phyloP scores from a whole-genome alignment of 768 basidiomycete species.

The Cystofilobasidium macerans region DNA sequence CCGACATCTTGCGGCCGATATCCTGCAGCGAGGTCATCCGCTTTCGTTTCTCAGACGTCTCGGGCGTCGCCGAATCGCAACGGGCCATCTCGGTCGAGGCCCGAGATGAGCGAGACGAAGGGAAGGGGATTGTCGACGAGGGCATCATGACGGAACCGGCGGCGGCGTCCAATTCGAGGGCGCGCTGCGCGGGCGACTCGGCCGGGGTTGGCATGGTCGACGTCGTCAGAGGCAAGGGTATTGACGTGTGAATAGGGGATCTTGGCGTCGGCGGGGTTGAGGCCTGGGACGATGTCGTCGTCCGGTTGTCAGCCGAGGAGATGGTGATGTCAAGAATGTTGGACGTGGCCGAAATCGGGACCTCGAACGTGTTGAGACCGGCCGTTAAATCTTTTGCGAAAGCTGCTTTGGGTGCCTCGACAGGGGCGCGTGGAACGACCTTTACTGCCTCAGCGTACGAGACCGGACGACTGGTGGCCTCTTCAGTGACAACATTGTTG shows the following conservation, averaged over 20 bases:
- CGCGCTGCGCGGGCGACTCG: not conserved
- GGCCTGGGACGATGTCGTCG: not conserved
- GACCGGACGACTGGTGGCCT: no score
- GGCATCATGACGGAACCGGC: not conserved
- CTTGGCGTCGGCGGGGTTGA: not conserved
- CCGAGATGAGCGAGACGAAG: not conserved
- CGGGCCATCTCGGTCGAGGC: not conserved
- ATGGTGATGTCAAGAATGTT: not conserved
- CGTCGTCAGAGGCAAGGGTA: not conserved
- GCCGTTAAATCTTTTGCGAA: not conserved
- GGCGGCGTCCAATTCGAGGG: not conserved
- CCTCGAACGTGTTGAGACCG: not conserved
- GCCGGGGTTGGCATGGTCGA: not conserved
- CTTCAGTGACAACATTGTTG: no score
- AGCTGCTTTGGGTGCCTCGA: not conserved
- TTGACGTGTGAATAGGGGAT: not conserved
- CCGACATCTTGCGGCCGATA: conserved; percentile 15
- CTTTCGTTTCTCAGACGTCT: conserved; percentile 9
- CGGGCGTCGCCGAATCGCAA: not conserved
- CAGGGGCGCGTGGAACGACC: not conserved
- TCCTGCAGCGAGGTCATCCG: conserved; percentile 10
- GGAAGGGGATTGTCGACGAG: not conserved
- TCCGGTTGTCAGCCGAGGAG: not conserved
- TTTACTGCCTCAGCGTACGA: conserved; percentile 6
- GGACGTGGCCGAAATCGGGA: not conserved